Base-by-base conservation (phyloP, 169 alveolate species). In the Eimeria acervulina region DNA sequence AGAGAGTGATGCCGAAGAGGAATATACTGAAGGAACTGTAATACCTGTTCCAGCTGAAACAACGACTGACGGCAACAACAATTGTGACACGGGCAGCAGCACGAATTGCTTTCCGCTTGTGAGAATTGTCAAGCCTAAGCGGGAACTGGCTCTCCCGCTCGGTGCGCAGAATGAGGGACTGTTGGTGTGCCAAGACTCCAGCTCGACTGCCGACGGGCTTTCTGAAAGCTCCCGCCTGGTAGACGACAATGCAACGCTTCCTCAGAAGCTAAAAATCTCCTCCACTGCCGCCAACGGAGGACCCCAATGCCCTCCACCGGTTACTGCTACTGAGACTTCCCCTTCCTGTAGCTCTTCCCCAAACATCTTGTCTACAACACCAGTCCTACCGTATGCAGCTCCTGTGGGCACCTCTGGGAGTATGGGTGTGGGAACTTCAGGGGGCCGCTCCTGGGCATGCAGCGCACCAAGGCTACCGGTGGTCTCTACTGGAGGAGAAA, bases 401-500 rank as follows among this genome's bases (percentile, higher is more conserved):
- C 91, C 68, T 7, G 26, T 51, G 13, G 91, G 91, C 7, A 51
- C 36, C 74, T 4, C 74, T 21, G 91, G 72, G 44, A 17, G 23
- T 8, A 33, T 36, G 17, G 33, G 33, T 2, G 31, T n/a, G 52
- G 74, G 76, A 83, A 33, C 52, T 15, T 47, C 91, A 52, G 72
- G 74, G 0, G 74, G 76, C 21, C 76, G 91, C 13, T 2, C 76
- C 47, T 83, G 91, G 91, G 23, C 72, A n/a, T 28, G 26, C 36
- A 47, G 10, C 36, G 36, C 68, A 1, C 70, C 51, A 28, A 51
- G 70, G 33, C 74, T 83, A 40, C 91, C 68, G 74, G 15, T 31
- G 72, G 76, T 83, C 23, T 83, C 70, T 83, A 33, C 28, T 28
- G 91, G 55, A 23, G 76, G 91, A 13, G 91, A 83, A 21, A 33